A percentile compares a stretch with the other conserved stretches of the same genome.
phyloP scores from a whole-genome alignment of 192 early-diverging fungal genomes.

The Entomortierella parvispora region DNA sequence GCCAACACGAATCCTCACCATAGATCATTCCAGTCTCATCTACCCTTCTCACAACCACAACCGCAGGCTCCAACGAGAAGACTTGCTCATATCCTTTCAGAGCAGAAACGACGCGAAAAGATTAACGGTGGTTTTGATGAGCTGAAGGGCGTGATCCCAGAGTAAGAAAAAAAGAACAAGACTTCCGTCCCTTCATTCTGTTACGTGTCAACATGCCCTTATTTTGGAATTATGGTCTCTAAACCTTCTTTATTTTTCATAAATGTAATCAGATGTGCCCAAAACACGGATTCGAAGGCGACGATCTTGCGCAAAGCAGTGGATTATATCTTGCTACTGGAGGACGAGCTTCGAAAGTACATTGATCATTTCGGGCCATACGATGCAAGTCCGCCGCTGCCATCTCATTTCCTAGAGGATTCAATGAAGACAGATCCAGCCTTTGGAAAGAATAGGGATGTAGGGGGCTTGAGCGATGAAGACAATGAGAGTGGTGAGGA shows the following conservation, averaged over 20 bases:
- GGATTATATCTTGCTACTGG: constrained; percentile 27
- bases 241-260: neutral
- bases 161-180: too few species aligned
- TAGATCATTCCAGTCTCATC: neutral
- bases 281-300: constrained; percentile 41
- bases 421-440: neutral
- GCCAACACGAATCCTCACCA: too few species aligned
- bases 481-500: too few species aligned
- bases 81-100: constrained; percentile 53
- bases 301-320: constrained; percentile 36
- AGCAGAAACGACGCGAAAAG: constrained; percentile 55
- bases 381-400: neutral
- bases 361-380: neutral
- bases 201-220: too few species aligned
- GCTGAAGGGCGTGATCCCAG: constrained; percentile 52
- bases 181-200: neutral
- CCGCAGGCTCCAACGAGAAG: constrained; percentile 26
- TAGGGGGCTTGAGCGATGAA: too few species aligned
- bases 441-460: too few species aligned
- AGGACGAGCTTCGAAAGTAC: constrained; percentile 22
- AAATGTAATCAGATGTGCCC: constrained; percentile 18
- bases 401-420: neutral
- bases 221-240: neutral
- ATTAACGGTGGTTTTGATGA: constrained; percentile 56
- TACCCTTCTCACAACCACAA: neutral